A percentile compares a stretch with the other conserved stretches of the same genome.
These are phyloP conservation scores for Rhodomyrtus tomentosa DNA, from an alignment of 345 rosid species.

Conservation along the genomic window DNA sequence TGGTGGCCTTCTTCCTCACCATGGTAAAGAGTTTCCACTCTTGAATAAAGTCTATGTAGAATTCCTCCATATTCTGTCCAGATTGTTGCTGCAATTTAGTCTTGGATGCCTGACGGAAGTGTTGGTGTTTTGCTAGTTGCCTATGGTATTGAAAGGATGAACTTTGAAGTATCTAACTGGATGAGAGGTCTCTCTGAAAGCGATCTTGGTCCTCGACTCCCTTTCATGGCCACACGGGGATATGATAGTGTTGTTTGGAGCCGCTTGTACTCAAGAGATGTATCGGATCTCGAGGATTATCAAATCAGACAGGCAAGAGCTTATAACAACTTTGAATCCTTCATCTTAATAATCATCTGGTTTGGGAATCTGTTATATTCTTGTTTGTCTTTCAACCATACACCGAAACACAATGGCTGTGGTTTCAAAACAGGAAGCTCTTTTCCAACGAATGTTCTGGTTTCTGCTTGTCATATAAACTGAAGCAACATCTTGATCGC, in stretches of 20 bases:
- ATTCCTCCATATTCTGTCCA: background rate
- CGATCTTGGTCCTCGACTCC: conserved; percentile 35
- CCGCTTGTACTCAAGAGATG: conserved; percentile 72
- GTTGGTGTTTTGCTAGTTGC: conserved; percentile 45
- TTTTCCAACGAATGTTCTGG: background rate
- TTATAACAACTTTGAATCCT: background rate
- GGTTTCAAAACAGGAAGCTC: background rate
- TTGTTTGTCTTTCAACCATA: background rate
- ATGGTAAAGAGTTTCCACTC: conserved; percentile 31
- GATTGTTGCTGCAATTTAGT: background rate
- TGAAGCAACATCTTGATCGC: background rate
- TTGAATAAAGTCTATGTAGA: background rate
- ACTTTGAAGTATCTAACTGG: conserved; percentile 79
- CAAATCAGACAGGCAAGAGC: conserved; percentile 57
- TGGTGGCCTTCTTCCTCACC: conserved; percentile 93
- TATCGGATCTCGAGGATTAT: conserved; percentile 41
- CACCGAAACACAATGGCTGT: background rate
- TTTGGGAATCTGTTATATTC: background rate
- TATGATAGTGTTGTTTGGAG: conserved; percentile 91
- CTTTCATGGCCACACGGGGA: conserved; percentile 72
- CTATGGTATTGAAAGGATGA: conserved; percentile 80
- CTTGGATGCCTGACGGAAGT: conserved; percentile 15
- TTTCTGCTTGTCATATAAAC: no score
- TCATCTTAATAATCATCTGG: background rate
- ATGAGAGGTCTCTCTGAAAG: conserved; percentile 47